These are phyloP conservation scores for Podila minutissima DNA, from an alignment of 192 early-diverging fungal species.

Conservation along the genomic window DNA sequence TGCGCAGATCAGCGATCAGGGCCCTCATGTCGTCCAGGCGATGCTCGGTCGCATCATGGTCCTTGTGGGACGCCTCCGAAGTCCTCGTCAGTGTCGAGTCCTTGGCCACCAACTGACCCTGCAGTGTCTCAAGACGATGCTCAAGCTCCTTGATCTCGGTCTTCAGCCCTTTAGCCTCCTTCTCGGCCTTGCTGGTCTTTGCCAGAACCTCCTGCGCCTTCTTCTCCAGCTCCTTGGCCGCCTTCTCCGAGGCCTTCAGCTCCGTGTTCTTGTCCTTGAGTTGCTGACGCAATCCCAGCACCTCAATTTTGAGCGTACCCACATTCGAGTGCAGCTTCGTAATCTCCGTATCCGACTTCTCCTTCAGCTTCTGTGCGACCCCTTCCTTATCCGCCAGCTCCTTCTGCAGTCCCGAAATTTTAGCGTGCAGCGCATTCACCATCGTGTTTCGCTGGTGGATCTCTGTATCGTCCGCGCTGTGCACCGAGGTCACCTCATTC, in stretches of 20 bases:
- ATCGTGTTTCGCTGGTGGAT: background rate
- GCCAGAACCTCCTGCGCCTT: slow-evolving; percentile 1
- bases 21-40: background rate
- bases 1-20: background rate
- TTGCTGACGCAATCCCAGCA: slow-evolving; percentile 1
- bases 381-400: slow-evolving; percentile 3
- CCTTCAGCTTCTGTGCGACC: background rate
- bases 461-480: background rate
- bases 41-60: slow-evolving; percentile 10
- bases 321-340: slow-evolving; percentile 1
- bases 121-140: background rate
- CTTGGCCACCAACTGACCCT: background rate
- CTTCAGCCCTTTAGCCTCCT: background rate
- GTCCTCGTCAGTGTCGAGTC: background rate
- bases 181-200: background rate
- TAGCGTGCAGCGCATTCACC: background rate
- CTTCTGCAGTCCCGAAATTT: background rate
- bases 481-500: background rate
- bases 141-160: slow-evolving; percentile 4
- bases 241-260: slow-evolving; percentile 8
- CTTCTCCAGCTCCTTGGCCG: background rate
- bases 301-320: slow-evolving; percentile 6
- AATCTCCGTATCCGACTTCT: slow-evolving; percentile 1
- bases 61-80: background rate
- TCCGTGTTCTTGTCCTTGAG: slow-evolving; percentile 12